Evolutionary conservation across 805 yeast species (phyloP), one percentile per base, ranked within the genome.

Genomic region (Yarrowia phangngaensis): DNA sequence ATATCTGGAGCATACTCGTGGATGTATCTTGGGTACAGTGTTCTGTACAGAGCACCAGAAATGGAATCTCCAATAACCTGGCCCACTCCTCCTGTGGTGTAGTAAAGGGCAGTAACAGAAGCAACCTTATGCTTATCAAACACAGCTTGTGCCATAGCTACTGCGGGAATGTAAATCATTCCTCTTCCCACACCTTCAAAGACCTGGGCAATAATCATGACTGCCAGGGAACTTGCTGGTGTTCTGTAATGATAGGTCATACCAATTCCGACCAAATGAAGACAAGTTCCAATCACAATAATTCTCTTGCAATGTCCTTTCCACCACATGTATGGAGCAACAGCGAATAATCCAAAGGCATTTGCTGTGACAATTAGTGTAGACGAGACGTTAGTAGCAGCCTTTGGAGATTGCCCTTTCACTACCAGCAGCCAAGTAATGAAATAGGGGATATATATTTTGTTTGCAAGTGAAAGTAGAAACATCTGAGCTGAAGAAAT

Each of bases 281-380:
- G 24, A 38, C 45, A 38, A 23, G 32, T 26, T 13, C 45, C 45
- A 17, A 38, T 38, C 19, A 38, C 45, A 13, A 38, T 38, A 17
- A 38, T 11, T 13, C 45, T 27, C 26, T 38, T 38, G 32, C 45
- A 38, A 16, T 38, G 45, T 9, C 45, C 45, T 38, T 32, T 38
- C 45, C 45, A 38, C 45, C 45, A 38, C 32, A 38, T 38, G 45
- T 38, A 38, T 9, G 45, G 45, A 19, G 45, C 45, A 13, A 38
- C 45, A 3, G 45, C 45, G 27, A 38, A 38, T 7, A 38, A 32
- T 17, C 45, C 45, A 23, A 23, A 38, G 24, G 45, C 45, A 32
- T 38, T 38, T 7, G 45, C 45, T 2, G 45, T 38, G 45, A 38
- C 45, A 27, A 38, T 38, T 7, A 38, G 45, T 1, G 45, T 38